Evolutionary conservation across 192 early-diverging fungal genomes (phyloP), one percentile per base, ranked within the genome.

Genomic region (Coemansia furcata): DNA sequence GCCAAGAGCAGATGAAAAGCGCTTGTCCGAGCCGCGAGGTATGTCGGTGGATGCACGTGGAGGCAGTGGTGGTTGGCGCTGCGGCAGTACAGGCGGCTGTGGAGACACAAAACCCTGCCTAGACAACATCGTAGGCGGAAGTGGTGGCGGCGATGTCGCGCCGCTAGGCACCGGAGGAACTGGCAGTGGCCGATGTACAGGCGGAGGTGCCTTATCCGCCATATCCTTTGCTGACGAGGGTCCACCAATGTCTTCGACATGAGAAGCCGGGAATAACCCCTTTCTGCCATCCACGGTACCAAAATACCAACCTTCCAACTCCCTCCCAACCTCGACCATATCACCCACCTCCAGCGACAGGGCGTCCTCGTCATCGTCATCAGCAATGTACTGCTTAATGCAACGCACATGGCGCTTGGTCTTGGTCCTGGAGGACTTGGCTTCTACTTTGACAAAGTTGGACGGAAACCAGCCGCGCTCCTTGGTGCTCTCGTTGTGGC

Each of bases 231-330:
- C 57, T 5, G 35, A 26, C 33, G 57, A 32, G 7, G 57, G 17
- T 14, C 57, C 8, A 15, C 35, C 5, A 30, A 52, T 30, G 32
- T 60, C 66, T 36, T 52, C 54, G 15, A 49, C 49, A 11, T 38
- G 42, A 2, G 63, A 66, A 3, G 52, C 39, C 30, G 52, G 21
- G 69, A 91, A 93, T 39, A 81, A 74, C 12, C 91, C 91, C 35
- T 77, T 74, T 39, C 49, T 86, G 42, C 90, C 89, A 69, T 90
- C 84, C 57, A 71, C 50, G 10, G 85, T 87, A 60, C 91, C 91
- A 68, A 85, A 80, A 77, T 82, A 87, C 87, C 89, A 93, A 61
- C 86, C 87, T 42, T 88, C 86, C 26, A 85, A 78, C 44, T 83
- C 78, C 60, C 86, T 80, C 12, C 83, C 82, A 10, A 92, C 84